Percentiles rank a stretch among this genome's conserved stretches.
These are phyloP conservation scores for Sicyos baderoa DNA, from an alignment of 306 rosid species.

Conservation along the genomic window DNA sequence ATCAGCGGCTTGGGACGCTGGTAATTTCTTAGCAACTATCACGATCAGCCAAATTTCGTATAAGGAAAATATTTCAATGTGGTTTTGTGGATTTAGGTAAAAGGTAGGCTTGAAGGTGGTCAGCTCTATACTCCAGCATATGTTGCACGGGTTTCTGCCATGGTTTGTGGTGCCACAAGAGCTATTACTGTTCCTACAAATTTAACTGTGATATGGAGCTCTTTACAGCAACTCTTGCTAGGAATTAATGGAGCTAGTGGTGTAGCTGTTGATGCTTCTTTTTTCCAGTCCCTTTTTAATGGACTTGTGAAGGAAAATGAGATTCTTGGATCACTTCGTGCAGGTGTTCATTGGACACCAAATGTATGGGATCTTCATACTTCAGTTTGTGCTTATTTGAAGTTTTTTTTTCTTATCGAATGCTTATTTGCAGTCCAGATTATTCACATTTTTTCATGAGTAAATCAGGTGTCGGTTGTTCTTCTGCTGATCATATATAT, in stretches of 20 bases:
- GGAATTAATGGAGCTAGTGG: constrained; percentile 80
- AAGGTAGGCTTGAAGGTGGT: constrained; percentile 98
- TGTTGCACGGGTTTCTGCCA: constrained; percentile 77
- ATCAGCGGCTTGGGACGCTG: constrained; percentile 72
- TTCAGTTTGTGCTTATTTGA: background rate
- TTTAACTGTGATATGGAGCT: constrained; percentile 66
- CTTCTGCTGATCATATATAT: background rate
- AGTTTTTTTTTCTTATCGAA: background rate
- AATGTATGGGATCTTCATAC: constrained; percentile 46
- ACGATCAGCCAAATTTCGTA: constrained; percentile 20
- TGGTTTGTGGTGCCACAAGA: constrained; percentile 93
- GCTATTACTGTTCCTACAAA: constrained; percentile 73
- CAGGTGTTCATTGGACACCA: constrained; percentile 98
- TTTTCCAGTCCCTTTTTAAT: constrained; percentile 81
- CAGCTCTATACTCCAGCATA: constrained; percentile 95
- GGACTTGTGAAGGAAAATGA: constrained; percentile 73
- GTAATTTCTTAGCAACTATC: constrained; percentile 28
- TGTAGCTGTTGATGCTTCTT: constrained; percentile 74
- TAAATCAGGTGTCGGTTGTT: background rate
- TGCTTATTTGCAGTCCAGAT: background rate
- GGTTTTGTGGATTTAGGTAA: constrained; percentile 47
- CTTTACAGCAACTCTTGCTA: constrained; percentile 71
- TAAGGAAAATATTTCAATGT: constrained; percentile 11
- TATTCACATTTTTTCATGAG: constrained; percentile 1
- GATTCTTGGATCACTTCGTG: constrained; percentile 82